phyloP scores from a whole-genome alignment of 169 alveolate species.

The Besnoitia besnoiti region DNA sequence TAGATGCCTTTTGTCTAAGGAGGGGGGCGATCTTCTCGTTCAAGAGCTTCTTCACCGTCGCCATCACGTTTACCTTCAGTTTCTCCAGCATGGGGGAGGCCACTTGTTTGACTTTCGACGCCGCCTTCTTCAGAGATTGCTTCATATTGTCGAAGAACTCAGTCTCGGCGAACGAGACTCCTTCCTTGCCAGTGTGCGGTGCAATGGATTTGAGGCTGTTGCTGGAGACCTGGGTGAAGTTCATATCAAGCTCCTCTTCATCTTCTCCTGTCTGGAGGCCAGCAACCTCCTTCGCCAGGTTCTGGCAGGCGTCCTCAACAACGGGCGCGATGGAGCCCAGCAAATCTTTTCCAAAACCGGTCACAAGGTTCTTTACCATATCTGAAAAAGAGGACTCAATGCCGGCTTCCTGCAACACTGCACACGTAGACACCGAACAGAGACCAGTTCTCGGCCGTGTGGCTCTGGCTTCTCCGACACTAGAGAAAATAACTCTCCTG shows the following conservation, averaged over 20 bases:
- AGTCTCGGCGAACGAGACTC: not conserved
- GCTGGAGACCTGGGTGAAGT: not conserved
- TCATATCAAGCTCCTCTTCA: not conserved
- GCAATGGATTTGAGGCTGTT: not conserved
- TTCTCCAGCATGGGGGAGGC: not conserved
- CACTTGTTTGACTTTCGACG: not conserved
- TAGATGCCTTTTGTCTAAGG: not conserved
- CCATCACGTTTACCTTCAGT: not conserved
- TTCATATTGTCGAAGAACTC: not conserved
- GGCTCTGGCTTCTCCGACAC: no score
- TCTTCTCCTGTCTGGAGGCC: not conserved
- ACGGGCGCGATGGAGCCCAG: not conserved
- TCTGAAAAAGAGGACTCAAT: not conserved
- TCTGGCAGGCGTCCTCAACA: not conserved
- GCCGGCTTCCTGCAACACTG: not conserved
- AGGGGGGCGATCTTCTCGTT: not conserved
- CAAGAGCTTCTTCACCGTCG: not conserved
- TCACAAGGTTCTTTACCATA: not conserved
- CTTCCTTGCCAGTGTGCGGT: not conserved
- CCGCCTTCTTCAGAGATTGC: not conserved
- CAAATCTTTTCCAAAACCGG: slow-evolving; percentile 3
- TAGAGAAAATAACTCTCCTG: no score
- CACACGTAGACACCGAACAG: not conserved
- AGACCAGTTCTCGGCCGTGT: no score
- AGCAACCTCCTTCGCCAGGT: not conserved